A percentile compares a stretch with the other conserved stretches of the same genome.
phyloP scores from a whole-genome alignment of 2,329 filamentous ascomycete genomes.

The Trichoderma guizhouense region DNA sequence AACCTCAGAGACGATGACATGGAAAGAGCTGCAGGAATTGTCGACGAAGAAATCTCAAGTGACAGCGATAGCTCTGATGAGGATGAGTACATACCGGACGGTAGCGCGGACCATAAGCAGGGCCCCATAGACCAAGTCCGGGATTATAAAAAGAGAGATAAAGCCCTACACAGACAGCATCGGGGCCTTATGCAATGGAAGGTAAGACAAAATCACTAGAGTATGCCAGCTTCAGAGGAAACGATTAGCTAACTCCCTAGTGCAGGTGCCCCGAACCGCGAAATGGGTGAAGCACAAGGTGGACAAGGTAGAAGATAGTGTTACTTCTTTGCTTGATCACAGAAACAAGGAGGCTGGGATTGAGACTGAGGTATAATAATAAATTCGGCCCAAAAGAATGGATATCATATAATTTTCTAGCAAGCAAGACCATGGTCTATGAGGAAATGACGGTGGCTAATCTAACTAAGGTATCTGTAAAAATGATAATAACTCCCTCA shows the following conservation, averaged over 20 bases:
- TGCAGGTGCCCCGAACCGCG: slow-evolving; percentile 43
- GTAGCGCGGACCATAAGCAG: slow-evolving; percentile 42
- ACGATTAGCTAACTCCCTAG: background rate
- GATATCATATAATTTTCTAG: background rate
- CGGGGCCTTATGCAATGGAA: slow-evolving; percentile 72
- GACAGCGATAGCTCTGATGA: slow-evolving; percentile 30
- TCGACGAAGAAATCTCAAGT: slow-evolving; percentile 32
- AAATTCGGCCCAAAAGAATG: slow-evolving; percentile 22
- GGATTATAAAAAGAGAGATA: slow-evolving; percentile 59
- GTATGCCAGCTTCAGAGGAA: background rate
- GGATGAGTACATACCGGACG: slow-evolving; percentile 36
- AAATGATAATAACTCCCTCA: background rate
- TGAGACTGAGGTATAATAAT: slow-evolving; percentile 70
- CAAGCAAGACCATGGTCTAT: background rate
- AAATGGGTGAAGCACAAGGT: slow-evolving; percentile 52
- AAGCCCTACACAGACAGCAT: slow-evolving; percentile 62
- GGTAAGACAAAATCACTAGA: slow-evolving; percentile 25
- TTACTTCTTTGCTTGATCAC: slow-evolving; percentile 57
- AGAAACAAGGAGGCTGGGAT: slow-evolving; percentile 55
- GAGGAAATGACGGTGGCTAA: slow-evolving; percentile 2
- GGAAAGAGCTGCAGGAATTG: slow-evolving; percentile 36
- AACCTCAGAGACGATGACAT: slow-evolving; percentile 31
- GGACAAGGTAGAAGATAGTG: slow-evolving; percentile 56
- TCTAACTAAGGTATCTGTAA: background rate
- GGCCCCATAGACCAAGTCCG: slow-evolving; percentile 47